Base-by-base conservation (phyloP, 2,329 filamentous ascomycete species). In the Microsporum audouinii region DNA sequence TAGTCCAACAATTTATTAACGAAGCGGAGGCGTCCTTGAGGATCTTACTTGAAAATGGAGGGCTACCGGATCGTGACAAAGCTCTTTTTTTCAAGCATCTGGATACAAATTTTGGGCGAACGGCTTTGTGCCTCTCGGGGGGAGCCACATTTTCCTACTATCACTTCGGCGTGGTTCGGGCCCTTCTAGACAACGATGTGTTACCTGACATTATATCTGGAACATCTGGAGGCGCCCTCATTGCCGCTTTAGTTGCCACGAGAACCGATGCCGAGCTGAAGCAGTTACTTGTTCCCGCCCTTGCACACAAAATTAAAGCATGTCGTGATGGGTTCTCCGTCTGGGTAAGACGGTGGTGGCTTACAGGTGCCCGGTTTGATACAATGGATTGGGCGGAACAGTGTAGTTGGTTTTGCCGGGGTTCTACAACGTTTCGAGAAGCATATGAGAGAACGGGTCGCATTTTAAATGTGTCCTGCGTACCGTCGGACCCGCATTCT, bases 101-200 rank as follows among this genome's bases (percentile, higher is more conserved):
- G 45, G 85, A 90, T 63, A 89, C 89, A 61, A 97, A 97, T 71
- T 96, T 88, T 68, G 94, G 94, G 34, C 86, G 92, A 34, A 96
- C 92, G 5, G 94, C 94, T 0, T 79, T 99, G 2, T 99, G 92
- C 70, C 78, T 99, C 1, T 96, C 91, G 3, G 94, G 94, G 1
- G 94, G 94, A 0, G 94, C 92, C 2, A 89, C 88, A 0, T 96
- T 99, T 74, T 91, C 94, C 3, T 97, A 96, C 72, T 97, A 97
- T 72, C 94, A 99, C 72, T 90, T 96, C 65, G 94, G 94, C 8
- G 89, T 99, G 7, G 84, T 94, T 57, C 92, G 90, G 72, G 92
- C 91, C 6, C 80, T 97, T 3, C 79, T 97, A 4, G 94, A 97
- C 68, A 88, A 90, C 10, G 83, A 88, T 62, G 79, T 95, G 1